Evolutionary conservation across 352 stramenopile genomes (phyloP).

Genomic region (Albugo candida): DNA sequence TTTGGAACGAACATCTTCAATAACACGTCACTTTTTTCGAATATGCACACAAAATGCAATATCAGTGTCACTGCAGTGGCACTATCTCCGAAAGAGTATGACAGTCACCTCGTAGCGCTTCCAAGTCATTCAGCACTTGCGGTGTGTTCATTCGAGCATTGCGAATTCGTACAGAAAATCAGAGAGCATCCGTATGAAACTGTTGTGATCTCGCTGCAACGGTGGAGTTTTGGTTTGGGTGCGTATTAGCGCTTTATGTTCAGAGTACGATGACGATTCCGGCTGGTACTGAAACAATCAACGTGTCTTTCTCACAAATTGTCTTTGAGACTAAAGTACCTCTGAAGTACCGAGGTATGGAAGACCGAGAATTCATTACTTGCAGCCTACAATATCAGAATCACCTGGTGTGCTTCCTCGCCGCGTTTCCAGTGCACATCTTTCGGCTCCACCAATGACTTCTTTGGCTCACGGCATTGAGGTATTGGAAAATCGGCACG

Average conservation of each 20-base stretch:
- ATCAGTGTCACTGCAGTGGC: conserved; percentile 9
- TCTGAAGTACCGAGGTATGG: too few species aligned
- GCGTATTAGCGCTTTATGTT: conserved; percentile 17
- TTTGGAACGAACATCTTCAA: conserved; percentile 63
- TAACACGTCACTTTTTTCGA: conserved; percentile 46
- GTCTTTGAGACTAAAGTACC: too few species aligned
- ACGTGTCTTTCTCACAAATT: too few species aligned
- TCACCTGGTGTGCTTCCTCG: too few species aligned
- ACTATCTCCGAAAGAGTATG: conserved; percentile 64
- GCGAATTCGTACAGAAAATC: conserved; percentile 12
- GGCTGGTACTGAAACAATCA: too few species aligned
- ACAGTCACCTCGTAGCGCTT: conserved; percentile 60
- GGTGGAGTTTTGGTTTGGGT: conserved; percentile 56
- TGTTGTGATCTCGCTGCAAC: conserved; percentile 51
- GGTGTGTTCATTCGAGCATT: conserved; percentile 45
- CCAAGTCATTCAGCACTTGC: conserved; percentile 60
- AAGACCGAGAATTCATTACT: too few species aligned
- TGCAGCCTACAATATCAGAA: too few species aligned
- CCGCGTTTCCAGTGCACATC: too few species aligned
- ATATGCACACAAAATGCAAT: conserved; percentile 13
- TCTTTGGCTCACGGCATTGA: too few species aligned
- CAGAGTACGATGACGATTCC: too few species aligned
- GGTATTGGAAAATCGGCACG: background rate
- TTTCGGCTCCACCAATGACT: too few species aligned
- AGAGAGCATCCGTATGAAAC: conserved; percentile 38